Evolutionary conservation across 2,329 filamentous ascomycete genomes (phyloP), one percentile per base, ranked within the genome.

Genomic region (Sporothrix globosa): DNA sequence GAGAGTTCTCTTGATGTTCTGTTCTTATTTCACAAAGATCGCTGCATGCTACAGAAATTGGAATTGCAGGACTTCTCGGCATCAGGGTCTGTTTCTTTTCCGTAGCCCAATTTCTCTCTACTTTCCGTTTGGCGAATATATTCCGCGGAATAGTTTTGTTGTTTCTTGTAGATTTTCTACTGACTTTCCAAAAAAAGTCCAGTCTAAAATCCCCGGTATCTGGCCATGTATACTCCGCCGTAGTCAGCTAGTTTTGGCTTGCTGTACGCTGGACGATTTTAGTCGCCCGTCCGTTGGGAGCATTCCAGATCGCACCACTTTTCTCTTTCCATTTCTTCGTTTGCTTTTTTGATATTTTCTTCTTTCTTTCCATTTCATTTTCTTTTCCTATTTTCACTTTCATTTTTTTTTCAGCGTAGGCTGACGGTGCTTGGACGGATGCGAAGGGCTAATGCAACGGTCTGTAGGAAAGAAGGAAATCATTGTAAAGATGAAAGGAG

Each of bases 201-300:
- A 19, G 13, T 46, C 41, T 13, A 17, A 17, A 48, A 13, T 14
- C 11, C 11, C 44, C n/a, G 50, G 50, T 53, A n/a, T 53, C 24
- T 53, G 13, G 44, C 44, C 11, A 3, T 44, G 3, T 10, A 9
- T 9, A 44, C 30, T 30, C n/a, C n/a, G n/a, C n/a, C n/a, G n/a
- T n/a, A n/a, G n/a, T n/a, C n/a, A n/a, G n/a, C n/a, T n/a, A 46
- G 58, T 61, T 61, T 61, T 61, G 58, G 58, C 58, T 61, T 46
- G 58, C 34, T 46, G 39, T 61, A 39, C 39, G 58, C 39, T 34
- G 41, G 56, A 21, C 24, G 27, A 14, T 39, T 39, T 54, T 17
- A 44, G 44, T 13, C 53, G 30, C 4, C 5, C 24, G 39, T 9
- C 58, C 39, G 58, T 39, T 44, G 9, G 46, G 39, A 65, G n/a